Conservation (phyloP, 306 rosid species). For the Malus domestica region DNA sequence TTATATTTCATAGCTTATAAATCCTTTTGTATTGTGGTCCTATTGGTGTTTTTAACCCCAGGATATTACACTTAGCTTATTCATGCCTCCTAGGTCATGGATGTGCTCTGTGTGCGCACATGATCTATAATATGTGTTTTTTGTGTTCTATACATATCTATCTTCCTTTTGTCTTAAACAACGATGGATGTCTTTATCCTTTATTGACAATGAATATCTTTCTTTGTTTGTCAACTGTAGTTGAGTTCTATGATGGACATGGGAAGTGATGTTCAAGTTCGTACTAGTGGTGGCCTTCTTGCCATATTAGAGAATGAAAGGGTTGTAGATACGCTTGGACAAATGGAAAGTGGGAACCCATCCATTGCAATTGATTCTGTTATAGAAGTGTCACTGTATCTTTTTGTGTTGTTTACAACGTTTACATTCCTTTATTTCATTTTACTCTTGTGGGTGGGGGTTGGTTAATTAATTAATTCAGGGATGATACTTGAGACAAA, state of each 20-base stretch:
- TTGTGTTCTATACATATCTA: not conserved
- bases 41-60: not conserved
- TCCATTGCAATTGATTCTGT: slow-evolving; percentile 77
- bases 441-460: not conserved
- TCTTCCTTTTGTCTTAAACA: not conserved
- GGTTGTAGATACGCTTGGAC: slow-evolving; percentile 75
- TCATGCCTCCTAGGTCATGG: not conserved
- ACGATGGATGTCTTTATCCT: not conserved
- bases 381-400: slow-evolving; percentile 82
- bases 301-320: slow-evolving; percentile 91
- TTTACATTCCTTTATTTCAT: not conserved
- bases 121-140: not conserved
- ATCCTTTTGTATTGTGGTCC: slow-evolving; percentile 13
- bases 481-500: slow-evolving; percentile 4
- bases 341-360: slow-evolving; percentile 65
- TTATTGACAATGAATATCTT: not conserved
- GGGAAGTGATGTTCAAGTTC: slow-evolving; percentile 93
- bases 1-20: slow-evolving; percentile 1
- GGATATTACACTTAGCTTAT: not conserved
- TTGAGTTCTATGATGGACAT: slow-evolving; percentile 94
- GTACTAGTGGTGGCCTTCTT: slow-evolving; percentile 95
- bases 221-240: slow-evolving; percentile 32
- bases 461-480: slow-evolving; percentile 2
- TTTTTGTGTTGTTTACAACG: slow-evolving; percentile 19
- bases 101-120: not conserved